phyloP scores from a whole-genome alignment of 805 yeast species.

The Ogataea wickerhamii region DNA sequence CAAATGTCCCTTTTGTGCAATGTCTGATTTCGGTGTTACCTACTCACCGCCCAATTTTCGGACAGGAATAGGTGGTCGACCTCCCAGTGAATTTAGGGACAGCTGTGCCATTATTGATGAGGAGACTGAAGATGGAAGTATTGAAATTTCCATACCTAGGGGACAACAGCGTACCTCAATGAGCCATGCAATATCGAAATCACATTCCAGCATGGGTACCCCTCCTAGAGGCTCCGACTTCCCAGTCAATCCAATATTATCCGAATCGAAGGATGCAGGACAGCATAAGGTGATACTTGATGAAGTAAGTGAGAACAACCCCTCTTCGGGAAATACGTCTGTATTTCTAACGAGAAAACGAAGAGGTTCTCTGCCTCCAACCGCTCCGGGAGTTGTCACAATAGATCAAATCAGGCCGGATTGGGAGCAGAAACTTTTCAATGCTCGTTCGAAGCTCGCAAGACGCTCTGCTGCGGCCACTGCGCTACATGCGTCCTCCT shows the following conservation, averaged over 20 bases:
- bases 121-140: conserved; percentile 14
- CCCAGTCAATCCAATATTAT: no score
- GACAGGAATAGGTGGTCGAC: conserved; percentile 54
- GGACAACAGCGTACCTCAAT: conserved; percentile 20
- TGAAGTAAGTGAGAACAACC: no score
- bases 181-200: conserved; percentile 25
- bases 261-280: no score
- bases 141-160: conserved; percentile 3
- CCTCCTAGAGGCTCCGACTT: conserved; percentile 21
- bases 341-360: conserved; percentile 26
- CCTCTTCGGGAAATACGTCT: not conserved
- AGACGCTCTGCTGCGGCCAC: conserved; percentile 91
- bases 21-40: conserved; percentile 77
- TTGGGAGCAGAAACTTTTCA: conserved; percentile 74
- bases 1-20: conserved; percentile 90
- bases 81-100: conserved; percentile 43
- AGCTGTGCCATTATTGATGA: conserved; percentile 21
- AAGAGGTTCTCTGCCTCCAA: conserved; percentile 59
- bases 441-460: conserved; percentile 74
- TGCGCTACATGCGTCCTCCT: conserved; percentile 85
- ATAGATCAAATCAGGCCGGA: conserved; percentile 87
- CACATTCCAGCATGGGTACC: conserved; percentile 27
- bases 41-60: conserved; percentile 63
- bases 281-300: no score
- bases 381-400: conserved; percentile 67